Base-by-base conservation (phyloP, 2,329 filamentous ascomycete species). In the Fusarium multiceps region DNA sequence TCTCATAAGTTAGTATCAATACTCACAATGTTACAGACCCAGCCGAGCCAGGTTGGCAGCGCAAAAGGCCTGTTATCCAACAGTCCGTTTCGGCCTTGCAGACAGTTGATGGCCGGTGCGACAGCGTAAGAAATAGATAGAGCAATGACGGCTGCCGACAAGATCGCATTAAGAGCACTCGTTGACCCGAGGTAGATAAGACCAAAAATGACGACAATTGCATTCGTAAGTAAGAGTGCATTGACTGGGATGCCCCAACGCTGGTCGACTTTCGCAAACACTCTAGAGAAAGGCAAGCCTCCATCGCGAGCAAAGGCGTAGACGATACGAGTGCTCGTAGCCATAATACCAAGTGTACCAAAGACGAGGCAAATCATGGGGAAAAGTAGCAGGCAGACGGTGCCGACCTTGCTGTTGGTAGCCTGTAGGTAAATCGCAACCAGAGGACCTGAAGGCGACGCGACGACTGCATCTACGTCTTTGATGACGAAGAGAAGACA, bases 121-220 rank as follows among this genome's bases (percentile, higher is more conserved):
- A 94, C 92, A 11, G 87, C 92, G 72, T 94, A 94, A 5, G 89
- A 90, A 8, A 94, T 81, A 11, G 90, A 88, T 0, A 94, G 84
- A 1, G 91, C 87, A 13, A 93, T 90, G 0, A 94, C 91, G 0
- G 90, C 91, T 0, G 90, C 87, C 0, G 90, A 88, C 2, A 91
- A 85, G 71, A 93, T 91, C 18, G 90, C 90, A 42, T 90, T 92
- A 78, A 93, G 92, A 0, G 91, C 90, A 63, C 63, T 72, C 1
- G 80, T 82, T 6, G 89, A 92, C 1, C 90, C 91, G 4, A 93
- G 83, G 77, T 92, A 91, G 65, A 93, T 89, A 60, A 87, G 84
- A 0, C 91, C 91, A 59, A 93, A 91, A 14, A 92, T 82, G 60
- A 92, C 84, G 3, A 92, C 88, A 46, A 90, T 83, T 6, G 79